These are phyloP conservation scores for Solanum megistacrolobum DNA, from an alignment of 257 asterid genomes.

Conservation along the genomic window DNA sequence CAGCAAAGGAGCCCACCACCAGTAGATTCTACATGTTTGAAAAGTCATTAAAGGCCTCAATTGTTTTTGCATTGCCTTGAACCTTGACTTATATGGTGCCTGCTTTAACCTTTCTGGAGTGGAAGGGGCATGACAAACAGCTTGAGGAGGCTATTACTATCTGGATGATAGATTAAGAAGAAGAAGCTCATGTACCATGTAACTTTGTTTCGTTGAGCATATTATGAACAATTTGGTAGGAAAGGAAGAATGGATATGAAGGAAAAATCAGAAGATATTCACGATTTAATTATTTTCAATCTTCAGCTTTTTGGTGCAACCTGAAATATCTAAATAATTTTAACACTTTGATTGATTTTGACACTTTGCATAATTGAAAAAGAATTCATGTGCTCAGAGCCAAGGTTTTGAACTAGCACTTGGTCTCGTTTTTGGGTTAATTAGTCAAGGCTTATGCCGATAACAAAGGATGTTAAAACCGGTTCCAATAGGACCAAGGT, in stretches of 20 bases:
- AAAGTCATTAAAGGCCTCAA: background rate
- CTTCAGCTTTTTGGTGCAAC: background rate
- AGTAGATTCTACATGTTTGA: background rate
- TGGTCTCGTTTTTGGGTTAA: background rate
- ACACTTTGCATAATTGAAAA: background rate
- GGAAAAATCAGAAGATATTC: background rate
- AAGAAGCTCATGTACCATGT: background rate
- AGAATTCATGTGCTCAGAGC: background rate
- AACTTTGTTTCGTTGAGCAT: background rate
- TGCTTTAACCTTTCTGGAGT: background rate
- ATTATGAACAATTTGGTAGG: background rate
- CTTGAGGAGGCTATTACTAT: background rate
- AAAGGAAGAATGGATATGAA: background rate
- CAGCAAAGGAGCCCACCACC: background rate
- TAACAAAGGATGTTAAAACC: background rate
- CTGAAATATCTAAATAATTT: background rate
- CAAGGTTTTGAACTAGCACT: background rate
- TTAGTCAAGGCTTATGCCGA: background rate
- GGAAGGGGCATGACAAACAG: background rate
- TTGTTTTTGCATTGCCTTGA: background rate
- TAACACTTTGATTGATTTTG: background rate
- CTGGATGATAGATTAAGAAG: background rate
- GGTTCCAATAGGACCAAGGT: background rate
- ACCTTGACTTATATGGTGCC: background rate
- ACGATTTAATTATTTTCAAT: background rate